Conservation (phyloP, 148 eudicot species). For the Rhododendron henanense region DNA sequence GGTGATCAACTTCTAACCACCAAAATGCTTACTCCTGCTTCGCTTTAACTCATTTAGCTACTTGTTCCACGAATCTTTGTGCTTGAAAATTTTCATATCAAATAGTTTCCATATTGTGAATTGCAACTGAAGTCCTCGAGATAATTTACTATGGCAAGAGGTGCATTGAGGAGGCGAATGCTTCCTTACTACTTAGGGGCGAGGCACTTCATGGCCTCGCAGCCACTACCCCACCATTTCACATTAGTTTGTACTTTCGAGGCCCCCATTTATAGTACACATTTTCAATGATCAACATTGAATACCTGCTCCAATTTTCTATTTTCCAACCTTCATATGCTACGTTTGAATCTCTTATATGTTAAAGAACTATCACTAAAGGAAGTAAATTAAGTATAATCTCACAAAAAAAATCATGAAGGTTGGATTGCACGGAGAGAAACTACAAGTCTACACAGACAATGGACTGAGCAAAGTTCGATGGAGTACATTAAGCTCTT, state of each 20-base stretch:
- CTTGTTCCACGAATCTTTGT: neutral
- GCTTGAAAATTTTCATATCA: neutral
- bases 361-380: neutral
- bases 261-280: neutral
- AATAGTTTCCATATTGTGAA: neutral
- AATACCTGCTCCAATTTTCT: neutral
- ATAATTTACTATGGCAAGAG: neutral
- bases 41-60: neutral
- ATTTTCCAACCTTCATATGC: neutral
- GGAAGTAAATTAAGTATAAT: neutral
- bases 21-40: neutral
- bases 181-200: neutral
- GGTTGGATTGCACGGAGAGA: slow-evolving; percentile 61
- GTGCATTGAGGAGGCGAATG: neutral
- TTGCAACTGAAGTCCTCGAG: too few species aligned
- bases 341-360: too few species aligned
- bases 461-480: slow-evolving; percentile 21
- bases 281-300: neutral
- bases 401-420: slow-evolving; percentile 1
- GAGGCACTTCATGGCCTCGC: neutral
- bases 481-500: slow-evolving; percentile 30
- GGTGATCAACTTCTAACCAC: slow-evolving; percentile 25
- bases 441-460: slow-evolving; percentile 27
- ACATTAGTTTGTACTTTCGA: neutral
- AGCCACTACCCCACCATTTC: neutral